A percentile compares a stretch with the other conserved stretches of the same genome.
These are phyloP conservation scores for Quercus aquifolioides DNA, from an alignment of 306 rosid species.

Conservation along the genomic window DNA sequence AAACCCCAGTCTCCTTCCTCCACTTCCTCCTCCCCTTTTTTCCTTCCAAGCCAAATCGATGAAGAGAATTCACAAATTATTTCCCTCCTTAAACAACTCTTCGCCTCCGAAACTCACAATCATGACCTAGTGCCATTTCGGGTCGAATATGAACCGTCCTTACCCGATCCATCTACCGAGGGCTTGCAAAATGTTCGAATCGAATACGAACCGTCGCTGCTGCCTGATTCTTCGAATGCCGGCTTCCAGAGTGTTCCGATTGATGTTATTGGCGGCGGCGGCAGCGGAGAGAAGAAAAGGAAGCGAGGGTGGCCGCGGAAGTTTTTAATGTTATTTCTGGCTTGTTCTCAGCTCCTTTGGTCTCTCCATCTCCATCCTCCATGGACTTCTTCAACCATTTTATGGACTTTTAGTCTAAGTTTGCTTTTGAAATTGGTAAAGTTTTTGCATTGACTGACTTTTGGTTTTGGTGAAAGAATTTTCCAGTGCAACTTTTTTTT, in stretches of 20 bases:
- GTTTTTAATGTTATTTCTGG: too few relatives aligned
- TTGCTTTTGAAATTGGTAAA: too few relatives aligned
- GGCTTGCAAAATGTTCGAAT: conserved; percentile 5
- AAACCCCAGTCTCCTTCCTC: conserved; percentile 28
- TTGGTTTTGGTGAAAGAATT: too few relatives aligned
- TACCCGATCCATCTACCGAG: neutral
- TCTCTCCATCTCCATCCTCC: too few relatives aligned
- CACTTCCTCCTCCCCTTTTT: conserved; percentile 17
- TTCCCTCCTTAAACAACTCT: conserved; percentile 45
- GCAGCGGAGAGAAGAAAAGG: conserved; percentile 19
- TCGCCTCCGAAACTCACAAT: conserved; percentile 40
- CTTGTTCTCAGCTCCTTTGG: too few relatives aligned
- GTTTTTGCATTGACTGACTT: too few relatives aligned
- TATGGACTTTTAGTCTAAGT: too few relatives aligned
- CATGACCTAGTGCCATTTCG: conserved; percentile 29
- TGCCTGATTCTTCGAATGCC: neutral
- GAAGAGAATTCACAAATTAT: conserved; percentile 47
- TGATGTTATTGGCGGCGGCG: neutral
- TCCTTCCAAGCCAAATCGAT: conserved; percentile 30
- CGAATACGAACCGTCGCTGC: conserved; percentile 23
- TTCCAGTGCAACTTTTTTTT: too few relatives aligned
- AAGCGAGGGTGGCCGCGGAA: conserved; percentile 30
- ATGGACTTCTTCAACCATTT: too few relatives aligned
- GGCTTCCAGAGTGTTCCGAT: conserved; percentile 13
- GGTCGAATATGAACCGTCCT: conserved; percentile 27